Evolutionary conservation across 768 basidiomycete species (phyloP), one percentile per base, ranked within the genome.

Genomic region (Gyrodon lividus): DNA sequence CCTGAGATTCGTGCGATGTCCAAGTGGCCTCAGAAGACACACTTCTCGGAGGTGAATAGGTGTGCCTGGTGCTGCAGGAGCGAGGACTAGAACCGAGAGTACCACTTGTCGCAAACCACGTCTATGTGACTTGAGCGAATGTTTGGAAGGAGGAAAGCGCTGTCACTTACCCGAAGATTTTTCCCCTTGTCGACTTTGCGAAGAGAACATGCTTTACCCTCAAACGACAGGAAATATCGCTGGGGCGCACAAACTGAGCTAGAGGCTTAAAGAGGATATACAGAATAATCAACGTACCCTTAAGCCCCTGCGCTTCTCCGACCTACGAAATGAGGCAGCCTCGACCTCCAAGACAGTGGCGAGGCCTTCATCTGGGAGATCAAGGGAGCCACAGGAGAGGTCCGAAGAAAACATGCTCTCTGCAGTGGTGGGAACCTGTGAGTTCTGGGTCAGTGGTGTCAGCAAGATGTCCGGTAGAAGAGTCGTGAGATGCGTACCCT

Each of bases 401-500:
- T 13, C n/a, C 13, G 34, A 12, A 34, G 40, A 43, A 13, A 16
- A 7, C 10, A 43, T 19, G 17, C 23, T n/a, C 9, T 22, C 46
- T n/a, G 13, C 17, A n/a, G 23, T 34, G 28, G 28, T 37, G 1
- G 43, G 16, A 22, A 33, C 31, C 46, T 56, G 47, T 6, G n/a
- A 6, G 17, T 43, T 46, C 46, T 52, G 14, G 22, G 4, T 20
- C 5, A 41, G 26, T 12, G 19, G 8, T 6, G 17, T 60, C 13
- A 53, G 33, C 6, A 17, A 43, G 2, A 17, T 16, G 7, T n/a
- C 4, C 1, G 26, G 24, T 24, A 4, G 17, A 20, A 33, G 20
- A 9, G 22, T 12, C 31, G 20, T 9, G 26, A 45, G 14, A 10
- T 30, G 28, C 46, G 16, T 35, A 55, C 62, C 47, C 49, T 65